phyloP scores from a whole-genome alignment of 306 rosid species.

The Corylus heterophylla region DNA sequence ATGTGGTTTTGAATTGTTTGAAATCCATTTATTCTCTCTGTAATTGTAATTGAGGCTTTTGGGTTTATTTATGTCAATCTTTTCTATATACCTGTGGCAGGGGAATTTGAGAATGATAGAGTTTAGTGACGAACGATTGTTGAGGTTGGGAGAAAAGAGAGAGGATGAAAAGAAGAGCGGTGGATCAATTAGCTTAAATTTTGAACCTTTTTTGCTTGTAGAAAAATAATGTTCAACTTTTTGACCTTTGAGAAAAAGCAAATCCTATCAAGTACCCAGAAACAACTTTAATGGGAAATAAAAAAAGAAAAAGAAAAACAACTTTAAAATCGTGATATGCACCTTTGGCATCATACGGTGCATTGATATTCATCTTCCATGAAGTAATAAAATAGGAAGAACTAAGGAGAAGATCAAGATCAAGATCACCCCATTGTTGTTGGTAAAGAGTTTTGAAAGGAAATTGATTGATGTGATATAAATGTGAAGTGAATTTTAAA shows the following conservation, averaged over 20 bases:
- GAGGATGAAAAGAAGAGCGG: not conserved
- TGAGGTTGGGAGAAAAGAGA: slow-evolving; percentile 7
- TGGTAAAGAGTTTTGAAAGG: too few species aligned
- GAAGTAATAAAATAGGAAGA: too few species aligned
- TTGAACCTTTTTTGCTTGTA: not conserved
- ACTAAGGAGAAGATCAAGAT: too few species aligned
- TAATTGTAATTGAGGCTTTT: not conserved
- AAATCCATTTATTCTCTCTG: not conserved
- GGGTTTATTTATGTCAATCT: not conserved
- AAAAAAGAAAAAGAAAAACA: not conserved
- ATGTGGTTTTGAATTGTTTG: not conserved
- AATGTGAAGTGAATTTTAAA: too few species aligned
- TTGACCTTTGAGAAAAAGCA: slow-evolving; percentile 24
- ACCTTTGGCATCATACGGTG: too few species aligned
- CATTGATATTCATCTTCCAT: too few species aligned
- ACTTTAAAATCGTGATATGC: not conserved
- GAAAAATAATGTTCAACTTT: slow-evolving; percentile 17
- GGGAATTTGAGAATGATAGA: not conserved
- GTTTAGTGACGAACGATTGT: slow-evolving; percentile 3
- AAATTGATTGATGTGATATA: too few species aligned
- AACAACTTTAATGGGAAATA: not conserved
- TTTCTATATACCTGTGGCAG: not conserved
- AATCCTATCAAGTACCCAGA: not conserved
- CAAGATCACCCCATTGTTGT: too few species aligned
- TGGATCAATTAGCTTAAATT: slow-evolving; percentile 25